These are phyloP conservation scores for Trichoderma asperellum DNA, from an alignment of 2,329 filamentous ascomycete genomes.

Conservation along the genomic window DNA sequence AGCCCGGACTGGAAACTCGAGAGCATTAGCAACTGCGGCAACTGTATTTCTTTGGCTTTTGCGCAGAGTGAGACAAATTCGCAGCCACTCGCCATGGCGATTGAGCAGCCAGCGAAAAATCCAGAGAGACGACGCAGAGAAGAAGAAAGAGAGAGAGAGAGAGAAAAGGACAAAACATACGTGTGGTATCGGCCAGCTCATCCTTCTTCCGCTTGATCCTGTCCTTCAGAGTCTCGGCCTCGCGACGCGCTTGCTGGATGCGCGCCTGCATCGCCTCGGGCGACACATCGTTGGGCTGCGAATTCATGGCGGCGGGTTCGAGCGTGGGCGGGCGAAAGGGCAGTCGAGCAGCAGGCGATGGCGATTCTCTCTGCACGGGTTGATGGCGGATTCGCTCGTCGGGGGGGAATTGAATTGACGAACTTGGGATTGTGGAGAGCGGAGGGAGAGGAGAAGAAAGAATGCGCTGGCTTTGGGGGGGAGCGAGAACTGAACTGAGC, in stretches of 20 bases:
- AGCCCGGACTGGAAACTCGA: constrained; percentile 73
- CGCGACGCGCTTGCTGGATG: constrained; percentile 89
- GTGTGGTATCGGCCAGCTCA: constrained; percentile 95
- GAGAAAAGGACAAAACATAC: constrained; percentile 62
- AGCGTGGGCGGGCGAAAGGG: constrained; percentile 21
- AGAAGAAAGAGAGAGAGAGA: too few relatives aligned
- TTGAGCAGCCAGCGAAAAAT: constrained; percentile 11
- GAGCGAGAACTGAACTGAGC: constrained; percentile 35
- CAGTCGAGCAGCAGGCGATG: constrained; percentile 28
- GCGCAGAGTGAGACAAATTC: neutral
- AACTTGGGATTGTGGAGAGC: constrained; percentile 41
- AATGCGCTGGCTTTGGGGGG: constrained; percentile 31
- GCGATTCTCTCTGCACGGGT: constrained; percentile 23
- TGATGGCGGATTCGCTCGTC: constrained; percentile 33
- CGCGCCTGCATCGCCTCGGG: constrained; percentile 87
- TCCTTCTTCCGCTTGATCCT: constrained; percentile 99
- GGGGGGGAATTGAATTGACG: constrained; percentile 36
- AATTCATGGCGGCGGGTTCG: constrained; percentile 55
- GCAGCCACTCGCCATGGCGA: neutral
- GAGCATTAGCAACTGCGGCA: constrained; percentile 33
- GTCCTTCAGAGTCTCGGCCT: constrained; percentile 97
- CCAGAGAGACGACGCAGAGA: constrained; percentile 10
- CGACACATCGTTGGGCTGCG: constrained; percentile 64
- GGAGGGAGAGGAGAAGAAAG: constrained; percentile 38
- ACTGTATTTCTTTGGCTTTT: neutral